Percentiles rank a stretch among this genome's conserved stretches.
Evolutionary conservation across 805 yeast genomes (phyloP).

Genomic region (Metschnikowia lochheadii): DNA sequence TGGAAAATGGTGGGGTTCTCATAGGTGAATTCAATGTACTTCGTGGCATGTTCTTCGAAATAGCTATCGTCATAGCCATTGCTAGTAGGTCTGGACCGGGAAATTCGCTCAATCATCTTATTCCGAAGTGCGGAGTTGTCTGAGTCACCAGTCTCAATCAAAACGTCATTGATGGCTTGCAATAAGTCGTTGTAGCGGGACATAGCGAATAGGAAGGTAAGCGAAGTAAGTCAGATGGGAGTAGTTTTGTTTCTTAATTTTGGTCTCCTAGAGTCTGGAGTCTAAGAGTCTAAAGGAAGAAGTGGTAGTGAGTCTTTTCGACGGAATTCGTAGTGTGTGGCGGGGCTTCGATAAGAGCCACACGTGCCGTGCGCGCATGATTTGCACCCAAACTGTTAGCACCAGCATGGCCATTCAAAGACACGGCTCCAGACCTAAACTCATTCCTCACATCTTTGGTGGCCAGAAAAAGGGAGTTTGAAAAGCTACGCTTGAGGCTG

Average conservation of each 20-base stretch:
- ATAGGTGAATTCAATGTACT: constrained; percentile 68
- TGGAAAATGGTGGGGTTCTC: constrained; percentile 73
- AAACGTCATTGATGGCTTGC: constrained; percentile 11
- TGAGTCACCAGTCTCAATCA: constrained; percentile 8
- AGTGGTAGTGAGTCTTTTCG: background rate
- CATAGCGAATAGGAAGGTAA: background rate
- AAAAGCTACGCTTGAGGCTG: too few species aligned
- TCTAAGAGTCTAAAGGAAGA: background rate
- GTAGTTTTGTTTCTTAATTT: background rate
- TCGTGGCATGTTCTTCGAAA: constrained; percentile 30
- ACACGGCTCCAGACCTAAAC: background rate
- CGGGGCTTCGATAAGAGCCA: constrained; percentile 1
- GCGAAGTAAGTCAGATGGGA: background rate
- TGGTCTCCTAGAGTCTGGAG: background rate
- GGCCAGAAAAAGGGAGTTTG: too few species aligned
- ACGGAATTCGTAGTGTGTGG: background rate
- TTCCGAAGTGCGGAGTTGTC: constrained; percentile 8
- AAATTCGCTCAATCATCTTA: constrained; percentile 8
- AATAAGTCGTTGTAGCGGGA: constrained; percentile 12
- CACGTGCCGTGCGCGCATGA: constrained; percentile 2
- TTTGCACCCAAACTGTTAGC: constrained; percentile 3
- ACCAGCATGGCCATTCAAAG: constrained; percentile 1
- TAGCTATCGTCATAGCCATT: constrained; percentile 17
- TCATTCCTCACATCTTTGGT: background rate
- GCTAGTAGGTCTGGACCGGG: constrained; percentile 1